Conservation (phyloP, 352 stramenopile genomes). For the Globisporangium spiculum region DNA sequence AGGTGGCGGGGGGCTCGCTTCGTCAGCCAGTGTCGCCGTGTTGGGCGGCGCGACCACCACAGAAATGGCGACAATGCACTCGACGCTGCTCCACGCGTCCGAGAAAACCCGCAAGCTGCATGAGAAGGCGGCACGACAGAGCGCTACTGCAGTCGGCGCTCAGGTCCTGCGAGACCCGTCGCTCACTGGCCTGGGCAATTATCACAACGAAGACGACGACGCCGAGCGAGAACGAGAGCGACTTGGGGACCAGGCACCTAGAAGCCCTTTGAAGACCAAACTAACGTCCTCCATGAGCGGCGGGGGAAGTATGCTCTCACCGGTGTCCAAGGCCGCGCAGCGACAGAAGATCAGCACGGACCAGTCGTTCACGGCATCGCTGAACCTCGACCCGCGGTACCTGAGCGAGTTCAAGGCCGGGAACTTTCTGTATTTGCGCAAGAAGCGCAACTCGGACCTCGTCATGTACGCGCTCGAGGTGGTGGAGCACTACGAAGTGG, state of each 20-base stretch:
- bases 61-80: slow-evolving; percentile 32
- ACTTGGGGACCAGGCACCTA: not conserved
- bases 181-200: not conserved
- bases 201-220: slow-evolving; percentile 24
- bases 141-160: slow-evolving; percentile 7
- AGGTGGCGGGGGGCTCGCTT: slow-evolving; percentile 4
- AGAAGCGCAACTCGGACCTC: slow-evolving; percentile 57
- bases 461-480: slow-evolving; percentile 85
- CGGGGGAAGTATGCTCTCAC: slow-evolving; percentile 14
- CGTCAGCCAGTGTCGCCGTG: slow-evolving; percentile 37
- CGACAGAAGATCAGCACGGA: slow-evolving; percentile 23
- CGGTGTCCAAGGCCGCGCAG: slow-evolving; percentile 27
- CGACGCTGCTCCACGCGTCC: slow-evolving; percentile 50
- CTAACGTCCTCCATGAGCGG: not conserved
- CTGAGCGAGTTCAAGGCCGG: slow-evolving; percentile 70
- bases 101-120: slow-evolving; percentile 52
- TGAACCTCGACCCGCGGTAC: slow-evolving; percentile 74
- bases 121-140: slow-evolving; percentile 25
- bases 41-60: not conserved
- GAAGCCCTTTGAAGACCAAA: not conserved
- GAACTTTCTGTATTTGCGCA: slow-evolving; percentile 83
- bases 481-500: slow-evolving; percentile 81
- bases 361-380: slow-evolving; percentile 70
- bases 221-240: slow-evolving; percentile 2
- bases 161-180: slow-evolving; percentile 14